Evolutionary conservation across 768 basidiomycete genomes (phyloP).

Genomic region (Psilocybe azurescens): DNA sequence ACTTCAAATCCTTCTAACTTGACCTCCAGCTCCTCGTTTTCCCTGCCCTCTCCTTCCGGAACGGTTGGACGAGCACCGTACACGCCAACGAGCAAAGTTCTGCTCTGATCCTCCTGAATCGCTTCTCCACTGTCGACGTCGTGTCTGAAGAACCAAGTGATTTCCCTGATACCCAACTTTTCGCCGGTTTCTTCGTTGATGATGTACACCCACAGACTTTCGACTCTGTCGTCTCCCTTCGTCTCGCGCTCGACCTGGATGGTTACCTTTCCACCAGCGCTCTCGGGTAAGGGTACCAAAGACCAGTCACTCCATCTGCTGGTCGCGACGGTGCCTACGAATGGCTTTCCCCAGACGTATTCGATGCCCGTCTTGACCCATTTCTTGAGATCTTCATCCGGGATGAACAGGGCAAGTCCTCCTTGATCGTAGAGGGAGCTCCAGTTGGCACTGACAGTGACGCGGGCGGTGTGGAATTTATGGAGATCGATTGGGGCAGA

Average conservation of each 20-base stretch:
- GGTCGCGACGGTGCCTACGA: conserved; percentile 34
- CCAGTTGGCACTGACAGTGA: conserved; percentile 34
- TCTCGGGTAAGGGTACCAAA: conserved; percentile 31
- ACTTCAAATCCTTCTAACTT: conserved; percentile 35
- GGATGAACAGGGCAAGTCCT: conserved; percentile 36
- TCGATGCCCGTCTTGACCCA: conserved; percentile 39
- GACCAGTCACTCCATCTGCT: conserved; percentile 39
- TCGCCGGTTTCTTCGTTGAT: conserved; percentile 35
- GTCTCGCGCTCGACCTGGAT: conserved; percentile 34
- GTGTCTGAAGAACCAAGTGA: conserved; percentile 39
- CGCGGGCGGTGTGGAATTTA: conserved; percentile 34
- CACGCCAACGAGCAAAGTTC: conserved; percentile 31
- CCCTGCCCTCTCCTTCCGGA: conserved; percentile 30
- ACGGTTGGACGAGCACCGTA: conserved; percentile 34
- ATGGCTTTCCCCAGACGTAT: conserved; percentile 33
- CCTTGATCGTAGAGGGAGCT: conserved; percentile 37
- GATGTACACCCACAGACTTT: conserved; percentile 37
- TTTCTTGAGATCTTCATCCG: conserved; percentile 36
- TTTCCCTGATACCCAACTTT: conserved; percentile 34
- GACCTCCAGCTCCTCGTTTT: conserved; percentile 31
- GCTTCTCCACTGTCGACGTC: conserved; percentile 24
- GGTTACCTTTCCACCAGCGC: conserved; percentile 29
- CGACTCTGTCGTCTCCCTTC: conserved; percentile 32
- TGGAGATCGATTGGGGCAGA: conserved; percentile 33
- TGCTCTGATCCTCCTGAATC: conserved; percentile 8